Percentiles rank a stretch among this genome's conserved stretches.
phyloP scores from a whole-genome alignment of 2,329 filamentous ascomycete species.

The Aspergillus versicolor region DNA sequence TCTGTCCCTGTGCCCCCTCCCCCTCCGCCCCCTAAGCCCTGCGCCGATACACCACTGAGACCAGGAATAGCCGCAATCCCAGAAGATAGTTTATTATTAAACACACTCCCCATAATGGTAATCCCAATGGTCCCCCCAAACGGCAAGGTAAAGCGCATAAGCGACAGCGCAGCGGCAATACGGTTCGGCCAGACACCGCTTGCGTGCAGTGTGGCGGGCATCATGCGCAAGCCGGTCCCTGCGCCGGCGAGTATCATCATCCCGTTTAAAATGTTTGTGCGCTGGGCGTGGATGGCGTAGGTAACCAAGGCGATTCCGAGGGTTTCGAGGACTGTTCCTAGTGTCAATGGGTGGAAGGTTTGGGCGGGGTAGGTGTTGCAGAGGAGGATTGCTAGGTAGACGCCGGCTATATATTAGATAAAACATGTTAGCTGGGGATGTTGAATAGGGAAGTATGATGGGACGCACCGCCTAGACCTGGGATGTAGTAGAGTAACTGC shows the following conservation, averaged over 20 bases:
- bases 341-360: conserved; percentile 59
- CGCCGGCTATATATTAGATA: conserved; percentile 43
- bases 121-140: conserved; percentile 66
- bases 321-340: conserved; percentile 58
- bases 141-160: conserved; percentile 60
- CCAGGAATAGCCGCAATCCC: conserved; percentile 29
- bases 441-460: too few relatives aligned
- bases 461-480: conserved; percentile 57
- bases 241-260: conserved; percentile 66
- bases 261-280: conserved; percentile 56
- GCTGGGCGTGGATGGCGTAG: conserved; percentile 54
- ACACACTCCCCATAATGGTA: conserved; percentile 68
- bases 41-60: background rate
- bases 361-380: conserved; percentile 63
- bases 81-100: conserved; percentile 57
- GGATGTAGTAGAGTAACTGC: conserved; percentile 63
- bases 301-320: conserved; percentile 59
- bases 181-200: conserved; percentile 60
- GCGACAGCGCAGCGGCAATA: conserved; percentile 59
- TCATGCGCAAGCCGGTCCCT: conserved; percentile 65
- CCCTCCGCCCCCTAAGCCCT: conserved; percentile 4
- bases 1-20: conserved; percentile 26
- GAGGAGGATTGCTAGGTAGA: conserved; percentile 57
- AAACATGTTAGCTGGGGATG: background rate
- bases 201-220: conserved; percentile 63